Evolutionary conservation across 225 moss, liverwort and hornwort species (phyloP), one percentile per base, ranked within the genome.

Genomic region (Takakia lepidozioides): DNA sequence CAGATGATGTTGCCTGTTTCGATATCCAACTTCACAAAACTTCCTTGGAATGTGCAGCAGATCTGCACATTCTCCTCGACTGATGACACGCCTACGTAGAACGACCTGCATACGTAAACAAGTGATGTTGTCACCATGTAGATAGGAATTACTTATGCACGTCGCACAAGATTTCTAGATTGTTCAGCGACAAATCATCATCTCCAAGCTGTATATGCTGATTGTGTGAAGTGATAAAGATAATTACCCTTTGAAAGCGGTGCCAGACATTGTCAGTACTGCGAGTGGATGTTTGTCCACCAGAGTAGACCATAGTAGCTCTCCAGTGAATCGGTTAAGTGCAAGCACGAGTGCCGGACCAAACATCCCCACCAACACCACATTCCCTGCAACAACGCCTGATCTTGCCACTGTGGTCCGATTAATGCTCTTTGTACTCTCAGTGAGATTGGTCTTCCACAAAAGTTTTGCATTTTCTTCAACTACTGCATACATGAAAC

Each of bases 21-120:
- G 24, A 64, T 30, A 5, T 74, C 68, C 29, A 68, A 32, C 51
- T 68, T 68, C 41, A 56, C 57, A 23, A 74, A 59, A 19, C 41
- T 43, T 35, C 59, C 68, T 19, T 52, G 67, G 32, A 67, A 73
- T 2, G 54, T 54, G 58, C 67, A 68, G 36, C 66, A 72, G 8
- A 6, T 32, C 32, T 6, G 8, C 7, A 11, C 7, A 32, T 32
- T 32, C 11, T 32, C 32, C 32, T 32, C 32, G 7, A 11, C 32
- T 0, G 32, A 32, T 32, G 32, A 32, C 11, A 11, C 11, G 11
- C 32, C 32, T 32, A 32, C 32, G 11, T 6, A 32, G 11, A 32
- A 32, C 11, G 32, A 32, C 0, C 32, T 32, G 32, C 32, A 32
- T 6, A 6, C 7, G n/a, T n/a, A n/a, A n/a, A n/a, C n/a, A n/a